Evolutionary conservation across 768 basidiomycete species (phyloP), one percentile per base, ranked within the genome.

Genomic region (Phylloporus sp.): DNA sequence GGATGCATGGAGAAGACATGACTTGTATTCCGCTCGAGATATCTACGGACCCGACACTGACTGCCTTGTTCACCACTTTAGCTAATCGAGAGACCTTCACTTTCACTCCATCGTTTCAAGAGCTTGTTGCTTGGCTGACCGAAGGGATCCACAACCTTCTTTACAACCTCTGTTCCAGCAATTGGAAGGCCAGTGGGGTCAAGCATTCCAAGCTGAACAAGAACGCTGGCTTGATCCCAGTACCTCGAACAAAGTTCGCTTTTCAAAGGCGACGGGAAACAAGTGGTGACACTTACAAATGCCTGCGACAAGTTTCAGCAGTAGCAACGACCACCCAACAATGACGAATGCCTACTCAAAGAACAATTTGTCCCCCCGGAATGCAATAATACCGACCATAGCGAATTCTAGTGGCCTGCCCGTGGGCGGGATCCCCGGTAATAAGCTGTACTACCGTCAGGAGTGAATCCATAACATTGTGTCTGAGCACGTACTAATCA

Each of bases 171-270:
- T n/a, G 65, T 48, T n/a, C 74, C 69, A 3, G 71, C 66, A 11
- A 72, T 58, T 5, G 71, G 69, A 31, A 72, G 61, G 20, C 37
- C 28, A 7, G 49, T 49, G 6, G 63, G 53, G 26, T 67, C 57
- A 17, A 73, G 53, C n/a, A 70, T 59, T 15, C 69, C 71, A 24
- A 73, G 66, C 54, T 76, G 76, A 14, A 70, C 69, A 18, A 77
- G 63, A 13, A 67, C 38, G 9, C 70, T 72, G n/a, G 75, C 75
- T 55, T 77, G 75, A 42, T 76, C 75, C 75, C 74, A 74, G 46
- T 74, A 73, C 37, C 72, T 73, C 52, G 24, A 36, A 42, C 10
- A 18, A n/a, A n/a, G n/a, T n/a, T n/a, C 18, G 14, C 10, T 42
- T 31, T 32, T 47, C 40, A 27, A 42, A 9, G 10, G 20, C 13